Percentiles rank a stretch among this genome's conserved stretches.
These are phyloP conservation scores for Malassezia sympodialis DNA, from an alignment of 1,284 basidiomycete species.

Conservation along the genomic window DNA sequence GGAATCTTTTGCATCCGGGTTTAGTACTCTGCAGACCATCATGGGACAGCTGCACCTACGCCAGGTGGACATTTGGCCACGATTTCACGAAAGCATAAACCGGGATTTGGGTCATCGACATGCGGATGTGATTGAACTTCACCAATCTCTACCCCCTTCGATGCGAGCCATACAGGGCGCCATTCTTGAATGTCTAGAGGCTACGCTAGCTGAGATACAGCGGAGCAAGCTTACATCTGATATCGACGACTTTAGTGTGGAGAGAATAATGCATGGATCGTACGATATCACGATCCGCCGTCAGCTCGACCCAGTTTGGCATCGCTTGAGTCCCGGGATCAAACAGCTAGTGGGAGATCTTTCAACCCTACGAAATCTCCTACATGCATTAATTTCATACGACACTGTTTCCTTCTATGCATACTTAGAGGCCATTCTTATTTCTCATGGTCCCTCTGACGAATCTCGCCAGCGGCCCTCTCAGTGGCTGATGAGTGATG, in stretches of 20 bases:
- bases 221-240: conserved; percentile 80
- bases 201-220: conserved; percentile 79
- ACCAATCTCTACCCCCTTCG: conserved; percentile 69
- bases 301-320: conserved; percentile 88
- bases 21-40: conserved; percentile 81
- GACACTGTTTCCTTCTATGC: conserved; percentile 82
- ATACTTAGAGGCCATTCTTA: conserved; percentile 82
- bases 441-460: conserved; percentile 55
- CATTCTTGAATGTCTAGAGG: conserved; percentile 88
- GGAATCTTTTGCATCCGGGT: conserved; percentile 79
- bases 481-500: conserved; percentile 77
- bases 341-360: conserved; percentile 85
- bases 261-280: conserved; percentile 85
- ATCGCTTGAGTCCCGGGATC: conserved; percentile 82
- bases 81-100: conserved; percentile 59
- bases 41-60: conserved; percentile 84
- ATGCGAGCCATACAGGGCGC: conserved; percentile 87
- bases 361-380: conserved; percentile 69
- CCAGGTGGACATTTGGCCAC: conserved; percentile 77
- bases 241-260: conserved; percentile 81
- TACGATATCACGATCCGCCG: conserved; percentile 82
- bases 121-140: conserved; percentile 85
- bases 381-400: conserved; percentile 77
- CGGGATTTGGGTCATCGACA: conserved; percentile 49
- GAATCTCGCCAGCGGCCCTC: conserved; percentile 56